These are phyloP conservation scores for Dictyostelium firmibasis DNA, from an alignment of 78 protist genomes.

Conservation along the genomic window DNA sequence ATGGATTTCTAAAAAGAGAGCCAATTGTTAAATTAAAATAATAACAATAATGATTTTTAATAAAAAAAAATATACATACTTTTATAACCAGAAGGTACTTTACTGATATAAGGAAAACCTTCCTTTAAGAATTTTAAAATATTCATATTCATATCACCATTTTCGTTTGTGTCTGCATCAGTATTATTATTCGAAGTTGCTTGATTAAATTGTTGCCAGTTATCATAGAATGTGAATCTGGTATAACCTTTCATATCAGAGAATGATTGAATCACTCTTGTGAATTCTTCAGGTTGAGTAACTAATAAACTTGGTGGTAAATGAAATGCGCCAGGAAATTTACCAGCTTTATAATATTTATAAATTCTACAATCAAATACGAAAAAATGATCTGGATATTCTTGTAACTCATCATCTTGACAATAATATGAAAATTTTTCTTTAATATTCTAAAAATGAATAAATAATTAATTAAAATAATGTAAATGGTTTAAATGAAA, in stretches of 20 bases:
- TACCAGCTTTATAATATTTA: constrained; percentile 59
- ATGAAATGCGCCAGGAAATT: constrained; percentile 35
- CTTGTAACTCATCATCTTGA: constrained; percentile 32
- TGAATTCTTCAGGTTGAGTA: constrained; percentile 52
- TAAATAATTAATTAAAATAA: neutral
- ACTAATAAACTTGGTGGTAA: constrained; percentile 66
- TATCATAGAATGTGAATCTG: constrained; percentile 66
- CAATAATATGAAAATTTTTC: constrained; percentile 59
- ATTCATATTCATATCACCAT: constrained; percentile 78
- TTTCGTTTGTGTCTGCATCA: constrained; percentile 71
- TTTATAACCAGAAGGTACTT: constrained; percentile 61
- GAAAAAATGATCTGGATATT: constrained; percentile 3
- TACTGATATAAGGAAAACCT: constrained; percentile 52
- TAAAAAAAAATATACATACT: constrained; percentile 2
- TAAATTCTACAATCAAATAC: constrained; percentile 71
- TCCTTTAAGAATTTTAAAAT: constrained; percentile 60
- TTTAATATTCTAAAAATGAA: neutral
- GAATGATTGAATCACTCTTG: constrained; percentile 14
- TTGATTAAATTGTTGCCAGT: constrained; percentile 48
- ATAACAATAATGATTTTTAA: neutral
- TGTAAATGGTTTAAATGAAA: no score
- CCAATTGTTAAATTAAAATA: no score
- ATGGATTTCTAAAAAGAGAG: constrained; percentile 36
- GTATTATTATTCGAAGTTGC: neutral
- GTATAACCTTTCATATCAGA: constrained; percentile 36